phyloP scores from a whole-genome alignment of 108 stramenopile species.

The Stephanodiscus triporus region DNA sequence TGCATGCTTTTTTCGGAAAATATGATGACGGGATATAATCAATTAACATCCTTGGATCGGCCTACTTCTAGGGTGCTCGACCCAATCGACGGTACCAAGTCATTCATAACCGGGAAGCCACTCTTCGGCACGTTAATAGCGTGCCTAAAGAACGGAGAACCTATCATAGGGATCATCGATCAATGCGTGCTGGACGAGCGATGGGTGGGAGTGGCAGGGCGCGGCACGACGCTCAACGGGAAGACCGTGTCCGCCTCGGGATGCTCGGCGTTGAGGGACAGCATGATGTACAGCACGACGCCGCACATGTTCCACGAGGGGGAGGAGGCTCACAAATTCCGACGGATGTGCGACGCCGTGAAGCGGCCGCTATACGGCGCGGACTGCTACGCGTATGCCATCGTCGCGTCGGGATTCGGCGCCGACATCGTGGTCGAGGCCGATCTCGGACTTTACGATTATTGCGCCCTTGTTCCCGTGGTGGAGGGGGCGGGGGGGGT shows the following conservation, averaged over 20 bases:
- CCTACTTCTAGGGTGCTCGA: slow-evolving; percentile 44
- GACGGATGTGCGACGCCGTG: slow-evolving; percentile 25
- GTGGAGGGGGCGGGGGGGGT: slow-evolving; percentile 58
- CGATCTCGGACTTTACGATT: slow-evolving; percentile 63
- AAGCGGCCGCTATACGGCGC: slow-evolving; percentile 52
- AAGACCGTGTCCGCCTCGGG: slow-evolving; percentile 34
- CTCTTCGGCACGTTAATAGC: slow-evolving; percentile 63
- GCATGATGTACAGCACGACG: slow-evolving; percentile 56
- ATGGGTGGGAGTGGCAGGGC: slow-evolving; percentile 55
- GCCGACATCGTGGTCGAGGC: slow-evolving; percentile 61
- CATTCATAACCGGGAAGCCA: slow-evolving; percentile 65
- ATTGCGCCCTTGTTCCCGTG: slow-evolving; percentile 59
- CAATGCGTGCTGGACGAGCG: slow-evolving; percentile 61
- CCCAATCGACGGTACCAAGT: slow-evolving; percentile 65
- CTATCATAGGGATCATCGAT: slow-evolving; percentile 61
- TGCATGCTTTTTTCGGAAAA: background rate
- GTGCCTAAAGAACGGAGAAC: slow-evolving; percentile 43
- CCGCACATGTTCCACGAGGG: slow-evolving; percentile 62
- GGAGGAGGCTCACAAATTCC: slow-evolving; percentile 48
- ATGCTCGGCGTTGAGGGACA: slow-evolving; percentile 31
- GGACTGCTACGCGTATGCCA: slow-evolving; percentile 66
- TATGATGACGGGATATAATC: background rate
- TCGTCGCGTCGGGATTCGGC: slow-evolving; percentile 60
- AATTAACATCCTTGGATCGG: background rate
- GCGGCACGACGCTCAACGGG: slow-evolving; percentile 53